Conservation (phyloP, 2,329 filamentous ascomycete species). For the Aspergillus sp. region DNA sequence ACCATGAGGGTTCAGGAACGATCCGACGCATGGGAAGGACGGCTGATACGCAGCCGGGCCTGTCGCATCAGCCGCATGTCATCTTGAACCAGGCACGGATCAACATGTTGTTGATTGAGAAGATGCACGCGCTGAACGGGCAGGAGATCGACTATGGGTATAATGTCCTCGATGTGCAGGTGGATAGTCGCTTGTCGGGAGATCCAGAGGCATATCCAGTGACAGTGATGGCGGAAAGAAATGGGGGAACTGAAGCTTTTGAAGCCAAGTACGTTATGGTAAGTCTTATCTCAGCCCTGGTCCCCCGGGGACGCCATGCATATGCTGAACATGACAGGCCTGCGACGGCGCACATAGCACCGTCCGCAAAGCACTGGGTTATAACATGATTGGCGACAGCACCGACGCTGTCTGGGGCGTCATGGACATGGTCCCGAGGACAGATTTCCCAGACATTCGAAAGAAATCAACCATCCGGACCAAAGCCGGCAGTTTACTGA, state of each 20-base stretch:
- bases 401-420: conserved; percentile 52
- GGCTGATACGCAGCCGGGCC: conserved; percentile 46
- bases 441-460: conserved; percentile 45
- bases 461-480: conserved; percentile 44
- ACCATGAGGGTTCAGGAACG: conserved; percentile 22
- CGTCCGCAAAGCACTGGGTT: conserved; percentile 33
- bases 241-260: conserved; percentile 35
- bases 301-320: neutral
- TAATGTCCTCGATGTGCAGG: conserved; percentile 43
- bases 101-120: conserved; percentile 47
- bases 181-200: conserved; percentile 37
- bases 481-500: conserved; percentile 39
- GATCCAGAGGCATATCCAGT: conserved; percentile 39
- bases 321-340: conserved; percentile 21
- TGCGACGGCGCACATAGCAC: conserved; percentile 43
- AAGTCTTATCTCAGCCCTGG: conserved; percentile 1
- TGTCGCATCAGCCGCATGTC: conserved; percentile 49
- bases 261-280: conserved; percentile 44
- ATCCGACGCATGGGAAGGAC: conserved; percentile 44
- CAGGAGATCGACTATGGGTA: conserved; percentile 49
- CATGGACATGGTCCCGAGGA: conserved; percentile 45
- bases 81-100: conserved; percentile 51
- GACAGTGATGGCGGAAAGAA: conserved; percentile 36
- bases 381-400: conserved; percentile 53
- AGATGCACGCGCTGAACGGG: conserved; percentile 38